phyloP scores from a whole-genome alignment of 2,329 filamentous ascomycete species.

The Aspergillus versicolor region DNA sequence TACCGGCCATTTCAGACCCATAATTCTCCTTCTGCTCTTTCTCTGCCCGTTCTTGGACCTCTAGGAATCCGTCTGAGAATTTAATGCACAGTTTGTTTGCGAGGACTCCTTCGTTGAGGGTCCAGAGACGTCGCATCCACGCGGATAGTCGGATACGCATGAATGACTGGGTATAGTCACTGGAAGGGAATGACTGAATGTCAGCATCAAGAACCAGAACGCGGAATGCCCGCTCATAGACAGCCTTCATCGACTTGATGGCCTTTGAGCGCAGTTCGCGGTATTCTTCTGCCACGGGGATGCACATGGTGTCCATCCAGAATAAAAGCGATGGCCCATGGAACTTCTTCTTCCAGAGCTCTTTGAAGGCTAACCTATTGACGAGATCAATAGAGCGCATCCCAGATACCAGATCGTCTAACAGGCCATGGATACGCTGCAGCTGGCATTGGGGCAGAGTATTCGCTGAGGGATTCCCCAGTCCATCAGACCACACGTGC shows the following conservation, averaged over 20 bases:
- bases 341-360: constrained; percentile 10
- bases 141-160: constrained; percentile 7
- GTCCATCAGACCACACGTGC: constrained; percentile 8
- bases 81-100: constrained; percentile 3
- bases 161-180: constrained; percentile 3
- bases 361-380: constrained; percentile 2
- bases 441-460: constrained; percentile 5
- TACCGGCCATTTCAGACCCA: neutral
- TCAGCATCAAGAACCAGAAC: constrained; percentile 6
- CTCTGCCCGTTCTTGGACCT: neutral
- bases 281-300: neutral
- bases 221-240: constrained; percentile 6
- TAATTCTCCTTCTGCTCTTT: neutral
- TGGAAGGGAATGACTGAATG: neutral
- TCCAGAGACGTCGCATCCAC: constrained; percentile 12
- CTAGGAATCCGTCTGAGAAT: constrained; percentile 4
- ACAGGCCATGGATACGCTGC: neutral
- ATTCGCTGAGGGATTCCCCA: constrained; percentile 5
- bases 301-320: constrained; percentile 10
- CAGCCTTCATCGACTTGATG: constrained; percentile 6
- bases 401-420: constrained; percentile 3
- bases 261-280: neutral
- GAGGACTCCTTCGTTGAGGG: constrained; percentile 6
- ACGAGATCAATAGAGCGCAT: constrained; percentile 1
- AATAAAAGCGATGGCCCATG: constrained; percentile 3